Conservation (phyloP, 2,329 filamentous ascomycete genomes). For the Talaromyces amestolkiae region DNA sequence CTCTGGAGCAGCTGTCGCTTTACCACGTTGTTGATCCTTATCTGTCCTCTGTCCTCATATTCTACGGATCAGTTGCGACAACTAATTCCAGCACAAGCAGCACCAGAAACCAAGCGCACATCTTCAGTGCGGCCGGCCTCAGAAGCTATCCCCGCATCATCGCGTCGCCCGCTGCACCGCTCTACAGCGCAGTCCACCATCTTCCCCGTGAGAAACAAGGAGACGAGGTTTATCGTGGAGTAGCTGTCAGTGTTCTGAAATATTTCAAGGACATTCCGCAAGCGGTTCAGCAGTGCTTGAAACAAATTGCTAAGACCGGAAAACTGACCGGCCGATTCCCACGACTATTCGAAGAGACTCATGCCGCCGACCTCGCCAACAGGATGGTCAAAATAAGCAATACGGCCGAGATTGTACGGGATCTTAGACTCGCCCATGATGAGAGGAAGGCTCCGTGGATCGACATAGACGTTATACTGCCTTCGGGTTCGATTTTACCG, state of each 20-base stretch:
- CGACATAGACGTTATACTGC: slow-evolving; percentile 83
- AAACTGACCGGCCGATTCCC: slow-evolving; percentile 62
- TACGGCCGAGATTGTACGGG: slow-evolving; percentile 66
- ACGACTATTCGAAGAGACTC: slow-evolving; percentile 80
- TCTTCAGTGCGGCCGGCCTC: slow-evolving; percentile 85
- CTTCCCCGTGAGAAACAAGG: slow-evolving; percentile 92
- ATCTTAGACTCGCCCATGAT: slow-evolving; percentile 72
- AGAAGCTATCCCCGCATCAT: slow-evolving; percentile 88
- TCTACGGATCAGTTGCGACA: slow-evolving; percentile 87
- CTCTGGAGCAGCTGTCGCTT: slow-evolving; percentile 76
- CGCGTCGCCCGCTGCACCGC: slow-evolving; percentile 85
- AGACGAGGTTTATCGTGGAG: slow-evolving; percentile 84
- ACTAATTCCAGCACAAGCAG: slow-evolving; percentile 82
- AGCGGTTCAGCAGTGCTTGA: slow-evolving; percentile 69
- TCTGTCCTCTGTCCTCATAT: slow-evolving; percentile 79
- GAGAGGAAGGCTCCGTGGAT: slow-evolving; percentile 80
- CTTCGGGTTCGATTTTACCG: slow-evolving; percentile 68
- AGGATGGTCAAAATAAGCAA: slow-evolving; percentile 81
- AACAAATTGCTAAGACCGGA: slow-evolving; percentile 51
- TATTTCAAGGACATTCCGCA: slow-evolving; percentile 88
- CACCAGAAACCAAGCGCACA: slow-evolving; percentile 90
- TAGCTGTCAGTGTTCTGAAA: slow-evolving; percentile 89
- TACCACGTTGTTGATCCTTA: slow-evolving; percentile 84
- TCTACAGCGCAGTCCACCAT: slow-evolving; percentile 85
- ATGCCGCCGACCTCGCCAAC: slow-evolving; percentile 86